Percentiles rank a stretch among this genome's conserved stretches.
These are phyloP conservation scores for Colletotrichum euphorbiae DNA, from an alignment of 2,329 filamentous ascomycete genomes.

Conservation along the genomic window DNA sequence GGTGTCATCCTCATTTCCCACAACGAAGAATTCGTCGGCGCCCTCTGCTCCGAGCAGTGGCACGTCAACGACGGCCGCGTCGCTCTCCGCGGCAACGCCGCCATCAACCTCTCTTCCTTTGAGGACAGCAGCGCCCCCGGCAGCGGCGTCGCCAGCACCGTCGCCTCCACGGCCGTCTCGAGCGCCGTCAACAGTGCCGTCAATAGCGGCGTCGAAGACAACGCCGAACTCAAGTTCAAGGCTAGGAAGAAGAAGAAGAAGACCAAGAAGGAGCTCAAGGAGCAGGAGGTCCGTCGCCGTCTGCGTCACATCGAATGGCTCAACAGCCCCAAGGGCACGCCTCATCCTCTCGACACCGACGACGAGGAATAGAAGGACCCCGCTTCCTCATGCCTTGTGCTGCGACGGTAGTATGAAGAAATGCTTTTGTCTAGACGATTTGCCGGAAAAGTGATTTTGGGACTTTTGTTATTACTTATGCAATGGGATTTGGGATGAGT, in stretches of 20 bases:
- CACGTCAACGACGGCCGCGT: slow-evolving; percentile 90
- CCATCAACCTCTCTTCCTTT: slow-evolving; percentile 83
- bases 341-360: slow-evolving; percentile 80
- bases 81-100: slow-evolving; percentile 82
- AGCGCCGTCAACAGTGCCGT: slow-evolving; percentile 66
- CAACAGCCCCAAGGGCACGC: slow-evolving; percentile 86
- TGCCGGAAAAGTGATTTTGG: slow-evolving; percentile 11
- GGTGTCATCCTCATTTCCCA: slow-evolving; percentile 99
- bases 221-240: slow-evolving; percentile 85
- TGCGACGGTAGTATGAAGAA: slow-evolving; percentile 32
- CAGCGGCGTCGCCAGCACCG: slow-evolving; percentile 68
- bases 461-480: slow-evolving; percentile 2
- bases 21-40: slow-evolving; percentile 98
- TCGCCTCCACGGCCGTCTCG: slow-evolving; percentile 68
- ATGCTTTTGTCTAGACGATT: slow-evolving; percentile 20
- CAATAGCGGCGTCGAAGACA: slow-evolving; percentile 82
- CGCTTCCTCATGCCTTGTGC: background rate
- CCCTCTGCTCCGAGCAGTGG: slow-evolving; percentile 96
- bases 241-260: slow-evolving; percentile 97
- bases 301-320: slow-evolving; percentile 89
- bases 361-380: slow-evolving; percentile 67
- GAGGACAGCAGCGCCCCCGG: slow-evolving; percentile 75
- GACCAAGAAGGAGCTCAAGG: slow-evolving; percentile 96
- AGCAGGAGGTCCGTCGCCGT: slow-evolving; percentile 86
- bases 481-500: background rate